Evolutionary conservation across 768 basidiomycete species (phyloP).

Genomic region (Trametes villosa): DNA sequence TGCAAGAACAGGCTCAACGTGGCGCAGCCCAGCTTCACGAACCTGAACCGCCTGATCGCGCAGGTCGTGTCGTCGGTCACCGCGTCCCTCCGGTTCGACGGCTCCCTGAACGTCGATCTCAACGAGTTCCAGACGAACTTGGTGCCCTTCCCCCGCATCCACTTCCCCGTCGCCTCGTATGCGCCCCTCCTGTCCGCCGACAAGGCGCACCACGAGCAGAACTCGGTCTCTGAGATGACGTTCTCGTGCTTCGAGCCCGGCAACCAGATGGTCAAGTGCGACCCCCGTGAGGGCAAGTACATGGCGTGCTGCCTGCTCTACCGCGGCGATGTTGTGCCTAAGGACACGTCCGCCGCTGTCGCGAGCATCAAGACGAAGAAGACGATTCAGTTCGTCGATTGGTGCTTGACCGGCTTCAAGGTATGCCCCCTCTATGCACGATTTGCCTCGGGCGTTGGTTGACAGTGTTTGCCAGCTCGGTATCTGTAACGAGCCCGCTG

Average conservation of each 20-base stretch:
- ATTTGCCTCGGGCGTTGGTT: conserved; percentile 28
- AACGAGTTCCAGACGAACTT: conserved; percentile 99
- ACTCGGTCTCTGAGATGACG: conserved; percentile 98
- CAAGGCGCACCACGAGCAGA: conserved; percentile 95
- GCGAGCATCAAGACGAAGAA: conserved; percentile 95
- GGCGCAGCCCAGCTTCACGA: conserved; percentile 83
- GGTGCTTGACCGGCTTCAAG: conserved; percentile 98
- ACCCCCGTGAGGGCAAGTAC: conserved; percentile 98
- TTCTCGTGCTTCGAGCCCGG: conserved; percentile 96
- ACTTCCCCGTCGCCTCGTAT: conserved; percentile 97
- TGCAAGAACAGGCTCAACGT: conserved; percentile 96
- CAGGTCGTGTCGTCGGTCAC: conserved; percentile 99
- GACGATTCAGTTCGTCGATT: conserved; percentile 98
- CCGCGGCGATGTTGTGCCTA: conserved; percentile 96
- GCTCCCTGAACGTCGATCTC: conserved; percentile 95
- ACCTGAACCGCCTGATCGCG: conserved; percentile 95
- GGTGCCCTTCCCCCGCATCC: conserved; percentile 97
- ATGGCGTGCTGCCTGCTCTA: conserved; percentile 94
- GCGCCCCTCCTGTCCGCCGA: conserved; percentile 95
- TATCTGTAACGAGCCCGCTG: conserved; percentile 96
- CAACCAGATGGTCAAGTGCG: conserved; percentile 97
- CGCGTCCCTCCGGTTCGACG: conserved; percentile 95
- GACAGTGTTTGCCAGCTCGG: conserved; percentile 60
- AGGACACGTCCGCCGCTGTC: conserved; percentile 93
- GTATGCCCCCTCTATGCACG: conserved; percentile 32